A percentile compares a stretch with the other conserved stretches of the same genome.
phyloP scores from a whole-genome alignment of 1,139 yeast genomes.

The Taiozyma sp. region DNA sequence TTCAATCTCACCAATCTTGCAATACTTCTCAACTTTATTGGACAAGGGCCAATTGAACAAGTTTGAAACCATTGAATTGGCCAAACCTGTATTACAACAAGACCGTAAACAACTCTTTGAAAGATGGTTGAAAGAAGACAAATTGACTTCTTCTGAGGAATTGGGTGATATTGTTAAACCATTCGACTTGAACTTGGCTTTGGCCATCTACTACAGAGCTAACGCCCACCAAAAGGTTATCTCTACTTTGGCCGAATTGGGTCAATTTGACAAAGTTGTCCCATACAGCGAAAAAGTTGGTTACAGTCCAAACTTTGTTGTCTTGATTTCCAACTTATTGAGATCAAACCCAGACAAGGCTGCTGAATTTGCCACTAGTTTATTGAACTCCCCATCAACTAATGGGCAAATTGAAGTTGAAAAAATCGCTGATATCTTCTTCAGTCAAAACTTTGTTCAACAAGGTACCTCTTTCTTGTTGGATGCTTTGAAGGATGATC shows the following conservation, averaged over 20 bases:
- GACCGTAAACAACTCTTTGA: conserved; percentile 92
- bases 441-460: conserved; percentile 90
- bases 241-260: conserved; percentile 88
- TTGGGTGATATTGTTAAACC: conserved; percentile 95
- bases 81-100: conserved; percentile 93
- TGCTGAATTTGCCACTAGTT: conserved; percentile 90
- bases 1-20: conserved; percentile 88
- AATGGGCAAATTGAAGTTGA: conserved; percentile 73
- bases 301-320: conserved; percentile 86
- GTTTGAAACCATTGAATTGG: conserved; percentile 91
- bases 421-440: conserved; percentile 87
- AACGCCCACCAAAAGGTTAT: conserved; percentile 87
- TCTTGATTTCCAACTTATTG: conserved; percentile 84
- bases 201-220: conserved; percentile 88
- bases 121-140: conserved; percentile 95
- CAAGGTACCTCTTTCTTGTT: conserved; percentile 98
- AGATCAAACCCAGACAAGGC: conserved; percentile 97
- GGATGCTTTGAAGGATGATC: conserved; percentile 92
- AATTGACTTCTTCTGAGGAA: conserved; percentile 91
- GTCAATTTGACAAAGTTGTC: conserved; percentile 92
- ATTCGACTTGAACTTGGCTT: conserved; percentile 77
- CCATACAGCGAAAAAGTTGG: conserved; percentile 91
- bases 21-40: conserved; percentile 85
- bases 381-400: conserved; percentile 59
- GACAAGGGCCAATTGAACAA: conserved; percentile 93